Evolutionary conservation across 768 basidiomycete genomes (phyloP).

Genomic region (Leccinum truebloodii): DNA sequence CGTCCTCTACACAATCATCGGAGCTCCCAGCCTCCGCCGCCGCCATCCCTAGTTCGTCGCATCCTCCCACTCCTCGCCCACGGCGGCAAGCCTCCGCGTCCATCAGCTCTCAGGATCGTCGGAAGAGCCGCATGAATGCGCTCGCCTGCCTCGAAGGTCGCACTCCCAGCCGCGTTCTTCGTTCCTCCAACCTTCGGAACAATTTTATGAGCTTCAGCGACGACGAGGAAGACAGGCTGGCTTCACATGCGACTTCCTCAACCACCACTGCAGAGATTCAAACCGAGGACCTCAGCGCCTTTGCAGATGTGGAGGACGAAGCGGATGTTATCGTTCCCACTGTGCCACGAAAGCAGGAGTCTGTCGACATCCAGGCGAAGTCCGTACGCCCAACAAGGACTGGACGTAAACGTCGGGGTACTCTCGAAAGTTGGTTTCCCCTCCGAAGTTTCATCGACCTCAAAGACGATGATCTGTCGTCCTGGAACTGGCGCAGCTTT

Average conservation of each 20-base stretch:
- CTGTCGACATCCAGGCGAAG: slow-evolving; percentile 10
- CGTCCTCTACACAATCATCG: not conserved
- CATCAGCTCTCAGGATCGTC: slow-evolving; percentile 47
- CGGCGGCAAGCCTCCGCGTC: slow-evolving; percentile 33
- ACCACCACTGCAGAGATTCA: slow-evolving; percentile 15
- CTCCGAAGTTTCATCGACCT: slow-evolving; percentile 68
- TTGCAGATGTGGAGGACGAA: slow-evolving; percentile 37
- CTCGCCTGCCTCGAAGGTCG: slow-evolving; percentile 66
- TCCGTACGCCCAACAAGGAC: slow-evolving; percentile 9
- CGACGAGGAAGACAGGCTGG: slow-evolving; percentile 51
- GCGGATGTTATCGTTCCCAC: slow-evolving; percentile 27
- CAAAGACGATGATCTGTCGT: slow-evolving; percentile 45
- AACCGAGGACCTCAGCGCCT: slow-evolving; percentile 24
- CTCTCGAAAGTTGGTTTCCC: slow-evolving; percentile 53
- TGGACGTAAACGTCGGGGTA: slow-evolving; percentile 39
- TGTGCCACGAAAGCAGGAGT: slow-evolving; percentile 10
- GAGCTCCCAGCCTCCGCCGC: slow-evolving; percentile 20
- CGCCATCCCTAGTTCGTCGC: slow-evolving; percentile 15
- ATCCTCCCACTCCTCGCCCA: slow-evolving; percentile 14
- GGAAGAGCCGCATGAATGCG: slow-evolving; percentile 55
- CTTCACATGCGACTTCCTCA: slow-evolving; percentile 2
- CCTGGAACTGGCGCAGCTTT: slow-evolving; percentile 63
- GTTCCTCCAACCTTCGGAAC: slow-evolving; percentile 23
- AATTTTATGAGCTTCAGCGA: slow-evolving; percentile 74
- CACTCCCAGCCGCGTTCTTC: slow-evolving; percentile 21